Evolutionary conservation across 1,139 yeast species (phyloP).

Genomic region (Geotrichum cucujoidarum): DNA sequence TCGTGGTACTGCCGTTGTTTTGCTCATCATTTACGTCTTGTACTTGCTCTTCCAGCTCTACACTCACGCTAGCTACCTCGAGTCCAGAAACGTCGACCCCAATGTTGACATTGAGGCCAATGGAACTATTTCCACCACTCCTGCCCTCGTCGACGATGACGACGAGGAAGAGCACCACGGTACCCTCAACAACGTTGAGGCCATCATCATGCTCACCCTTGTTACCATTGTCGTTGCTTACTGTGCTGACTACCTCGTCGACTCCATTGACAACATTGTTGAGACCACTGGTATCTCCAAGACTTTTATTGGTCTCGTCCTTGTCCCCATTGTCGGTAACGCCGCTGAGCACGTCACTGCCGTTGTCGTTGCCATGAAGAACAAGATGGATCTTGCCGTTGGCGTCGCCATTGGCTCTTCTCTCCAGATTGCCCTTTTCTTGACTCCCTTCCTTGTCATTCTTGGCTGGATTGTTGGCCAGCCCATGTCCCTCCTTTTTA

Average conservation of each 20-base stretch:
- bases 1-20: slow-evolving; percentile 78
- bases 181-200: slow-evolving; percentile 28
- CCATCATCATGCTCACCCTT: slow-evolving; percentile 41
- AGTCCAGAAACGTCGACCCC: slow-evolving; percentile 39
- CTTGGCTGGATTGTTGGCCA: slow-evolving; percentile 86
- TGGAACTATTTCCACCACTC: slow-evolving; percentile 7
- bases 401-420: slow-evolving; percentile 98
- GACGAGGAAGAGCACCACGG: slow-evolving; percentile 32
- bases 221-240: slow-evolving; percentile 80
- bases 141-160: slow-evolving; percentile 28
- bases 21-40: slow-evolving; percentile 70
- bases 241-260: slow-evolving; percentile 91
- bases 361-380: slow-evolving; percentile 86
- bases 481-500: slow-evolving; percentile 89
- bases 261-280: slow-evolving; percentile 86
- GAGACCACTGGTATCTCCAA: slow-evolving; percentile 79
- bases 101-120: slow-evolving; percentile 33
- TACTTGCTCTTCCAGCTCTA: slow-evolving; percentile 82
- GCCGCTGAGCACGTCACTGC: slow-evolving; percentile 99
- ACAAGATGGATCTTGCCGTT: slow-evolving; percentile 95
- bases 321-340: slow-evolving; percentile 94
- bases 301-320: slow-evolving; percentile 89
- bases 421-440: slow-evolving; percentile 87
- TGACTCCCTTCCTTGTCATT: slow-evolving; percentile 90
- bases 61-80: slow-evolving; percentile 69